phyloP scores from a whole-genome alignment of 2,329 filamentous ascomycete species.

The Chaetothyriales sp. region DNA sequence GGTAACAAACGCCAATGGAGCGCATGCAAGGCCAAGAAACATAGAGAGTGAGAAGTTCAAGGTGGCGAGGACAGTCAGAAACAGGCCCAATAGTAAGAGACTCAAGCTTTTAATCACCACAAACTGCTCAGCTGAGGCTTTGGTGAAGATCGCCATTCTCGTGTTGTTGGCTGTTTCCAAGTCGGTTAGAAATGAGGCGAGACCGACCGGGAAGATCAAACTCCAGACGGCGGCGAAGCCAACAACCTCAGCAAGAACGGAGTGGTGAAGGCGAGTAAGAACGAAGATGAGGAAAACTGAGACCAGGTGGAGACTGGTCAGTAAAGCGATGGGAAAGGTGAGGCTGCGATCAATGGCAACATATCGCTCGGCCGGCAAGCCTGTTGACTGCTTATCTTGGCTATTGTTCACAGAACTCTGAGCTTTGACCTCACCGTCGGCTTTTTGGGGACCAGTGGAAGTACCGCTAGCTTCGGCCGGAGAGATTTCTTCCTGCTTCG shows the following conservation, averaged over 20 bases:
- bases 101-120: slow-evolving; percentile 74
- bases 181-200: slow-evolving; percentile 27
- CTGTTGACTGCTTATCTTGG: slow-evolving; percentile 2
- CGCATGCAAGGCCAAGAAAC: slow-evolving; percentile 62
- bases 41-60: slow-evolving; percentile 90
- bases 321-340: slow-evolving; percentile 47
- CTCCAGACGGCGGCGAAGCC: background rate
- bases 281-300: slow-evolving; percentile 63
- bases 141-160: slow-evolving; percentile 38
- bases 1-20: slow-evolving; percentile 58
- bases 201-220: slow-evolving; percentile 33
- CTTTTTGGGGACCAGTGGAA: too few relatives aligned
- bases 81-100: slow-evolving; percentile 80
- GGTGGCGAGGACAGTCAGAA: slow-evolving; percentile 79
- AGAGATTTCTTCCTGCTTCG: slow-evolving; percentile 8
- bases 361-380: slow-evolving; percentile 6
- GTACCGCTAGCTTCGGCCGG: too few relatives aligned
- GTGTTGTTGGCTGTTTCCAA: slow-evolving; percentile 27
- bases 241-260: background rate
- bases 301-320: slow-evolving; percentile 57
- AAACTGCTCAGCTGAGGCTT: slow-evolving; percentile 8
- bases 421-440: slow-evolving; percentile 21
- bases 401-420: slow-evolving; percentile 13
- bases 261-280: background rate
- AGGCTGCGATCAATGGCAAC: slow-evolving; percentile 26